Base-by-base conservation (phyloP, 1,284 basidiomycete species). In the Naganishia albida region DNA sequence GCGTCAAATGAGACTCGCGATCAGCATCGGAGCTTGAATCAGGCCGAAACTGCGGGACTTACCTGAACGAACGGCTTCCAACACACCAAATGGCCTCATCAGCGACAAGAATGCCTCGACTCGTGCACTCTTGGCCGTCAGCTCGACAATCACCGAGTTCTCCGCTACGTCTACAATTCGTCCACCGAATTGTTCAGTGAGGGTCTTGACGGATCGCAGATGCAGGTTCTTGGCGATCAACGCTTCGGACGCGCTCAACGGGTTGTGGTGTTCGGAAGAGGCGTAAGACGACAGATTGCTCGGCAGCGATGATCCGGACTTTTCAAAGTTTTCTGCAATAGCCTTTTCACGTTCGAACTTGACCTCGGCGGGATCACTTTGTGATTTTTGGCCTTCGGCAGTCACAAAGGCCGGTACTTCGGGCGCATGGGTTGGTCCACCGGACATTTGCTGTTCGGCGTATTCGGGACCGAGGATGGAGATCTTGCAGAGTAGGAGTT, bases 391-490 rank as follows among this genome's bases (percentile, higher is more conserved):
- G 3, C 65, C 70, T 16, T 72, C 62, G 26, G 73, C 60, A 23
- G 71, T 62, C 51, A 76, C 70, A 66, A 75, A 75, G 2, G 70
- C 55, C 7, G 75, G 74, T 16, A 75, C 69, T 43, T 70, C 68
- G 83, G 85, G 20, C 87, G 85, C 87, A 72, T 89, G 88, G 1
- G 88, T 88, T n/a, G 90, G 89, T 1, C 88, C 90, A 52, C 89
- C 89, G 30, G 81, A 80, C 64, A 93, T 87, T 75, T 91, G 93
- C 70, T 90, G 88, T 72, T 93, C 91, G 73, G 97, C 88, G 79
- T 97, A 98, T 77, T 99, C 96, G 16, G 95, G 93, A 1, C 96
- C 96, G 34, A 99, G 87, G 74, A 95, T 95, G 65, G 94, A 97
- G 7, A 99, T 86, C 75, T 95, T 95, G 76, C 88, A 89, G 66